phyloP scores from a whole-genome alignment of 768 basidiomycete genomes.

The Lepiota brunneoincarnata region DNA sequence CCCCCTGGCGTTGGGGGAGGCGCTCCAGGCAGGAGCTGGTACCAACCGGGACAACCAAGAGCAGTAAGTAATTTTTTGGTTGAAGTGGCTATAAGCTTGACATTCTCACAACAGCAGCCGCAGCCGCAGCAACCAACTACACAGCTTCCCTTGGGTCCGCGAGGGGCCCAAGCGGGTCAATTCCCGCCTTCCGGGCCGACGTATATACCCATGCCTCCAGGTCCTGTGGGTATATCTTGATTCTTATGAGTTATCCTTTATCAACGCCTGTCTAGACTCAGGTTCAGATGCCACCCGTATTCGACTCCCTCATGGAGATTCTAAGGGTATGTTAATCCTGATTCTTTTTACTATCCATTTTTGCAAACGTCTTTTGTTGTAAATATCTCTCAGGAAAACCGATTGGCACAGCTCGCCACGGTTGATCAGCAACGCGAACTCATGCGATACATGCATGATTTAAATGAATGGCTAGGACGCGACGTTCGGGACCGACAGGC shows the following conservation, averaged over 20 bases:
- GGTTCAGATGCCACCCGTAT: constrained; percentile 58
- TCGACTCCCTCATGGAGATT: constrained; percentile 69
- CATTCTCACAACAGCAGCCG: background rate
- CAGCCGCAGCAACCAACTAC: background rate
- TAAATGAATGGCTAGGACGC: constrained; percentile 78
- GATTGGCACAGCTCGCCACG: constrained; percentile 67
- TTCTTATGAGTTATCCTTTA: background rate
- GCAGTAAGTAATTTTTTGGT: background rate
- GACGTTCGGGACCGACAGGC: constrained; percentile 79
- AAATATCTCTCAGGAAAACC: constrained; percentile 58
- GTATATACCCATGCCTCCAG: constrained; percentile 37
- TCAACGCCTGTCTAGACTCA: constrained; percentile 40
- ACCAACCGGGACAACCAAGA: constrained; percentile 16
- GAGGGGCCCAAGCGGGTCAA: constrained; percentile 13
- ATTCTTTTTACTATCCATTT: constrained; percentile 1
- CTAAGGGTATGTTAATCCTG: constrained; percentile 48
- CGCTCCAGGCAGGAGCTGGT: constrained; percentile 27
- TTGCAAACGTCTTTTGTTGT: background rate
- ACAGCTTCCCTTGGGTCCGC: background rate
- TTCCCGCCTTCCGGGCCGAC: constrained; percentile 32
- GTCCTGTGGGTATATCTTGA: constrained; percentile 42
- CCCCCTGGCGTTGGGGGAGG: constrained; percentile 23
- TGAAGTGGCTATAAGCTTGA: background rate
- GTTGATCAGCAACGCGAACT: constrained; percentile 78
- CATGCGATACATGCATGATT: constrained; percentile 72